These are phyloP conservation scores for Diaporthe caulivora DNA, from an alignment of 2,329 filamentous ascomycete genomes.

Conservation along the genomic window DNA sequence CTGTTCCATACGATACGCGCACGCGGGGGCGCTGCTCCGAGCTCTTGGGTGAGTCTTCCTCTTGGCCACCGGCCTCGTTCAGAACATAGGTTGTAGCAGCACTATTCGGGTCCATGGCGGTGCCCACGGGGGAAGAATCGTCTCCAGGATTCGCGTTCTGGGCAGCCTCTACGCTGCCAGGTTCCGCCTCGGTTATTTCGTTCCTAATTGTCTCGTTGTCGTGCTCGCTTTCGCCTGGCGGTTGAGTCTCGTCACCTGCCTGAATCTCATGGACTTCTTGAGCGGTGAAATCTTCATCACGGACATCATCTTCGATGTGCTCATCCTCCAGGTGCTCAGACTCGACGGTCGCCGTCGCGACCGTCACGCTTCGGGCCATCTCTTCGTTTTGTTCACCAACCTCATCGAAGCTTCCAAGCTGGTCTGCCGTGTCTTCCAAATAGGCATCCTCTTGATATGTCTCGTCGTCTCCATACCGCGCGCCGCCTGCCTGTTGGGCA, in stretches of 20 bases:
- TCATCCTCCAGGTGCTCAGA: constrained; percentile 1
- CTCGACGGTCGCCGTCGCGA: constrained; percentile 20
- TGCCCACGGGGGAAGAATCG: not conserved
- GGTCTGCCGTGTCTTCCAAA: constrained; percentile 46
- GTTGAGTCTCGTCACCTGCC: not conserved
- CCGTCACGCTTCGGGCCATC: constrained; percentile 28
- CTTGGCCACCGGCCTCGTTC: constrained; percentile 31
- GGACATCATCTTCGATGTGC: constrained; percentile 28
- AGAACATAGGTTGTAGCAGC: not conserved
- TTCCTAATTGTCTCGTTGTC: not conserved
- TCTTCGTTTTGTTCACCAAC: constrained; percentile 37
- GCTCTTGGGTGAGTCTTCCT: constrained; percentile 36
- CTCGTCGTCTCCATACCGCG: constrained; percentile 39
- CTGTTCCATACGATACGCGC: constrained; percentile 48
- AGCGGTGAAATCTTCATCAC: constrained; percentile 37
- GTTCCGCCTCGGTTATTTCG: not conserved
- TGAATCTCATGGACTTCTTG: not conserved
- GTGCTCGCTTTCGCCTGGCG: constrained; percentile 16
- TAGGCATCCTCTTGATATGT: constrained; percentile 51
- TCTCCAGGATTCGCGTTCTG: not conserved
- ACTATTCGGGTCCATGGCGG: not conserved
- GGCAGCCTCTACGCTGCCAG: not conserved
- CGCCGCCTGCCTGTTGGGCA: not conserved
- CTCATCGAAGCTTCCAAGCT: constrained; percentile 39
- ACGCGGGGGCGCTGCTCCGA: constrained; percentile 44